A percentile compares a stretch with the other conserved stretches of the same genome.
Evolutionary conservation across 768 basidiomycete species (phyloP).

Genomic region (Phylloporus sp.): DNA sequence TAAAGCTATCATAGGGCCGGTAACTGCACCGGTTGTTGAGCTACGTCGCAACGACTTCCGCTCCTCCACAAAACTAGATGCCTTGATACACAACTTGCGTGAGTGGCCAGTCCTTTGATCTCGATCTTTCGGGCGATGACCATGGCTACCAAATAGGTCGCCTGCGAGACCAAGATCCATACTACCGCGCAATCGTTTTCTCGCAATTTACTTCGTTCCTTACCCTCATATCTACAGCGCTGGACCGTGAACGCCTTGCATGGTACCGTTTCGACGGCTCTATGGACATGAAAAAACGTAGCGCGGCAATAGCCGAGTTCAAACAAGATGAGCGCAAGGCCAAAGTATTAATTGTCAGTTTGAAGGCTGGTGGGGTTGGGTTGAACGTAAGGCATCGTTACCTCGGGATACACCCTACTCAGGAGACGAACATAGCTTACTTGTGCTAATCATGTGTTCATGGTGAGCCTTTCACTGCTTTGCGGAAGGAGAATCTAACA

Average conservation of each 20-base stretch:
- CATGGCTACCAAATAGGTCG: conserved; percentile 38
- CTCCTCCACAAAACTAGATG: conserved; percentile 88
- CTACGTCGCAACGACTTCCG: conserved; percentile 79
- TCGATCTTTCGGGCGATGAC: not conserved
- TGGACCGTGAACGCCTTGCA: conserved; percentile 64
- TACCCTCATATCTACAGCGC: conserved; percentile 67
- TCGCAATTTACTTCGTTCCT: conserved; percentile 89
- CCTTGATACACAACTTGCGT: conserved; percentile 71
- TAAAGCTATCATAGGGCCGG: conserved; percentile 16
- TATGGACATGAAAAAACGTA: conserved; percentile 82
- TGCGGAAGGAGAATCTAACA: not conserved
- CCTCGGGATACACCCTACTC: not conserved
- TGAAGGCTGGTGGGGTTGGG: conserved; percentile 92
- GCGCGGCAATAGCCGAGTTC: conserved; percentile 72
- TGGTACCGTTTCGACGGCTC: conserved; percentile 88
- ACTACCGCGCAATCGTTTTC: conserved; percentile 81
- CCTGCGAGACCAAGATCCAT: conserved; percentile 65
- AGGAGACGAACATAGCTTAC: conserved; percentile 50
- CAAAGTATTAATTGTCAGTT: conserved; percentile 69
- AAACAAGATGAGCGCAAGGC: conserved; percentile 62
- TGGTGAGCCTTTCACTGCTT: conserved; percentile 45
- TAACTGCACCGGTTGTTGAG: conserved; percentile 41
- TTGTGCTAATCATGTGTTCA: conserved; percentile 78
- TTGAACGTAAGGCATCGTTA: conserved; percentile 54
- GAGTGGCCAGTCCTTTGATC: conserved; percentile 23